A percentile compares a stretch with the other conserved stretches of the same genome.
Evolutionary conservation across 345 rosid genomes (phyloP).

Genomic region (Eucalyptus polybractea): DNA sequence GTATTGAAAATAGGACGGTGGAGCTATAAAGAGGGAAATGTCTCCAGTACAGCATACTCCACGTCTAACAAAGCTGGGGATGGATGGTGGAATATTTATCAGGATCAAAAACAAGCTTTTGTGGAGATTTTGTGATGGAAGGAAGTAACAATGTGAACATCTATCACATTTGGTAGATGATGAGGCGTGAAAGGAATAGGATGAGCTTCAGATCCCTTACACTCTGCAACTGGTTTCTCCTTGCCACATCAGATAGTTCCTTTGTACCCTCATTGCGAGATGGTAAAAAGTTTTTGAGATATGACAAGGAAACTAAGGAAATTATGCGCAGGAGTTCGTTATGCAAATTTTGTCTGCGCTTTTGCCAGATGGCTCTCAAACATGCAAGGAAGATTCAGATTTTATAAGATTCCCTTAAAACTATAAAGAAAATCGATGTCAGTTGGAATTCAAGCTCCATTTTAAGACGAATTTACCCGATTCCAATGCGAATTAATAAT

Average conservation of each 20-base stretch:
- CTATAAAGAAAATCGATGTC: background rate
- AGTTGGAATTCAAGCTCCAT: no score
- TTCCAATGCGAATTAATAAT: no score
- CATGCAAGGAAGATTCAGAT: background rate
- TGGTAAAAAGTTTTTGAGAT: background rate
- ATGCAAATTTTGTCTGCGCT: background rate
- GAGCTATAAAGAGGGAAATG: background rate
- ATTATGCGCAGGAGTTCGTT: background rate
- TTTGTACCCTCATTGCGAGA: background rate
- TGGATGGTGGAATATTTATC: background rate
- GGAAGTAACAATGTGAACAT: background rate
- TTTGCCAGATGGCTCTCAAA: background rate
- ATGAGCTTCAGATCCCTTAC: background rate
- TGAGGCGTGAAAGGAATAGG: background rate
- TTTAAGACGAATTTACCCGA: no score
- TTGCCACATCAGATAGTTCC: background rate
- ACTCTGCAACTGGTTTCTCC: background rate
- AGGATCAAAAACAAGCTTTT: background rate
- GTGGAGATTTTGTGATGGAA: background rate
- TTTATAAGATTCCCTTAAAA: background rate
- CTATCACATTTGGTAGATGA: background rate
- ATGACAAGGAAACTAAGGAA: background rate
- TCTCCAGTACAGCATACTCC: background rate
- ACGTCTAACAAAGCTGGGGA: background rate
- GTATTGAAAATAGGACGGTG: conserved; percentile 1